These are phyloP conservation scores for Papilionanthe hybrid DNA, from an alignment of 116 monocot species.

Conservation along the genomic window DNA sequence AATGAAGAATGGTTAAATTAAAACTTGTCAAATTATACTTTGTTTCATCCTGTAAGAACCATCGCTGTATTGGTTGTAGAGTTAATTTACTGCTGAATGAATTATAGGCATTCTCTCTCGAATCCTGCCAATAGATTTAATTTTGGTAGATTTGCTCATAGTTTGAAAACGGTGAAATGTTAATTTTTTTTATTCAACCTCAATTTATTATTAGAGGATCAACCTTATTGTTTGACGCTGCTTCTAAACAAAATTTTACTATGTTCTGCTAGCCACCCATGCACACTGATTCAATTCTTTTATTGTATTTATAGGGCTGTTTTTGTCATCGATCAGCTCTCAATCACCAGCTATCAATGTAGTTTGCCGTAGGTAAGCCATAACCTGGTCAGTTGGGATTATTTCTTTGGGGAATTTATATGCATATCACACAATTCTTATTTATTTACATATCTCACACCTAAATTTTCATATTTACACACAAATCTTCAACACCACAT, in stretches of 20 bases:
- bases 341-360: conserved; percentile 87
- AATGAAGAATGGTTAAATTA: no score
- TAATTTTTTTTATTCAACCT: not conserved
- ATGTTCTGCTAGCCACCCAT: no score
- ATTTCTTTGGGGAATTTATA: no score
- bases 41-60: not conserved
- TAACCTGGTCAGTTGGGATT: not conserved
- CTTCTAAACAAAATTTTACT: no score
- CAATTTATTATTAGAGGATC: not conserved
- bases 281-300: no score
- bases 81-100: not conserved
- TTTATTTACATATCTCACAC: no score
- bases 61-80: not conserved
- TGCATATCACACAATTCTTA: no score
- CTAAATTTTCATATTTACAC: no score
- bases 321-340: conserved; percentile 59
- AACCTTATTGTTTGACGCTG: not conserved
- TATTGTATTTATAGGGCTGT: no score
- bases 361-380: conserved; percentile 67
- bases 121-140: not conserved
- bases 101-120: not conserved
- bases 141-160: not conserved
- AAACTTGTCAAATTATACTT: not conserved
- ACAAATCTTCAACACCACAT: no score
- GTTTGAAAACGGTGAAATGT: not conserved